Evolutionary conservation across 1,139 yeast species (phyloP), one percentile per base, ranked within the genome.

Genomic region (Geotrichum macrosporum): DNA sequence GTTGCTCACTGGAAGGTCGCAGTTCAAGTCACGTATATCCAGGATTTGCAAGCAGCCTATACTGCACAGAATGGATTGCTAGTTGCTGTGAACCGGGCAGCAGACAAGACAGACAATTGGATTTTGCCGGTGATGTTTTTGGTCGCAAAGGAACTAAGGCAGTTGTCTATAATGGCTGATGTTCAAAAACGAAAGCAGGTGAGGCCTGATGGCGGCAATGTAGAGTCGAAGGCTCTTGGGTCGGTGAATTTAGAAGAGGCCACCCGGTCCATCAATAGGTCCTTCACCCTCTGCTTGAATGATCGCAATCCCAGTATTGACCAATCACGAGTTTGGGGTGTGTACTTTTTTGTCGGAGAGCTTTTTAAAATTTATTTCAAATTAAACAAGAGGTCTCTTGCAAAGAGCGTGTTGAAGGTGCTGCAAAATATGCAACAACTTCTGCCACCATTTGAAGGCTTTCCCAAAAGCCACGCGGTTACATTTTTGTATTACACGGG

Each of bases 351-450:
- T 61, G 78, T 87, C 35, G 82, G 84, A 30, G 75, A 81, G 51
- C 75, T 89, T 51, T 79, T 89, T 60, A 78, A 78, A 56, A 73
- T 84, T 16, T 89, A 88, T 67, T 81, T 84, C 67, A 72, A 72
- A 53, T 65, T 83, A 57, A 71, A 73, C 41, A 81, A 81, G 59
- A 65, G 75, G 41, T 86, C 81, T 54, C 71, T 83, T 59, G 84
- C 86, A n/a, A 77, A 78, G 55, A 83, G 85, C 44, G 73, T 85
- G 48, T 80, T 86, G 50, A 81, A 81, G 61, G 96, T 89, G 2
- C 68, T 88, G 39, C 74, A 70, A 30, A 77, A 80, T 4, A 76
- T 81, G 50, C 62, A 73, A 16, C 67, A 67, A 15, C 78, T 76
- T 34, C 68, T 84, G 53, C 81, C 85, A 16, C 65, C 72, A 3